Conservation (phyloP, 1,139 yeast genomes). For the Saccharomyces uvarum region DNA sequence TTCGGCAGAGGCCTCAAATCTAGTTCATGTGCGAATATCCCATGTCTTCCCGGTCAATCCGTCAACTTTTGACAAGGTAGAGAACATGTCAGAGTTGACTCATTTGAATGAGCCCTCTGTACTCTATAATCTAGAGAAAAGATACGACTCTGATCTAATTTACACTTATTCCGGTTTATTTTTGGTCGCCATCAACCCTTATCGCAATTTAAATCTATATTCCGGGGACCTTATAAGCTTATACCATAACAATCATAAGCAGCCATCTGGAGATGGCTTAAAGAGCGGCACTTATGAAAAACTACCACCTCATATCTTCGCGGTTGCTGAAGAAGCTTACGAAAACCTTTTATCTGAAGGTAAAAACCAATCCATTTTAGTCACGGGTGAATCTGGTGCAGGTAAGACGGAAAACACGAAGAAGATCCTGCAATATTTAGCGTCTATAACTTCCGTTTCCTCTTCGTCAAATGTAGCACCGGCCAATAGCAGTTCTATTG, state of each 20-base stretch:
- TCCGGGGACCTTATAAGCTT: conserved; percentile 48
- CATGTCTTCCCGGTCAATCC: conserved; percentile 68
- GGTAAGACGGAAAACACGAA: conserved; percentile 98
- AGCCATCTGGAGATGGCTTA: not conserved
- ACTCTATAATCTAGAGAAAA: conserved; percentile 64
- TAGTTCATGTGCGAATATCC: conserved; percentile 40
- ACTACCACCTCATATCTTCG: conserved; percentile 82
- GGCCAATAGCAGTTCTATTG: conserved; percentile 8
- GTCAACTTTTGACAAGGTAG: conserved; percentile 80
- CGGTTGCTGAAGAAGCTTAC: conserved; percentile 83
- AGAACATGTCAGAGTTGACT: conserved; percentile 94
- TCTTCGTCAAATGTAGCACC: not conserved
- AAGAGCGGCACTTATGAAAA: conserved; percentile 31
- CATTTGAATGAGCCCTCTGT: conserved; percentile 93
- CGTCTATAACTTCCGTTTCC: conserved; percentile 52
- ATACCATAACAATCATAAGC: conserved; percentile 35
- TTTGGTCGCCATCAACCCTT: conserved; percentile 93
- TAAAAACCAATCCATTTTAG: conserved; percentile 82
- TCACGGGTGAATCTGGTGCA: conserved; percentile 98
- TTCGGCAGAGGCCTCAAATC: conserved; percentile 10
- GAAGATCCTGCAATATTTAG: conserved; percentile 84
- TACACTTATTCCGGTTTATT: conserved; percentile 81
- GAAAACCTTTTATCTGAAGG: conserved; percentile 62
- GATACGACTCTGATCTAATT: conserved; percentile 73
- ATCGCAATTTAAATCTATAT: conserved; percentile 69